Evolutionary conservation across 2,329 filamentous ascomycete species (phyloP), one percentile per base, ranked within the genome.

Genomic region (Ceratocystis papillata): DNA sequence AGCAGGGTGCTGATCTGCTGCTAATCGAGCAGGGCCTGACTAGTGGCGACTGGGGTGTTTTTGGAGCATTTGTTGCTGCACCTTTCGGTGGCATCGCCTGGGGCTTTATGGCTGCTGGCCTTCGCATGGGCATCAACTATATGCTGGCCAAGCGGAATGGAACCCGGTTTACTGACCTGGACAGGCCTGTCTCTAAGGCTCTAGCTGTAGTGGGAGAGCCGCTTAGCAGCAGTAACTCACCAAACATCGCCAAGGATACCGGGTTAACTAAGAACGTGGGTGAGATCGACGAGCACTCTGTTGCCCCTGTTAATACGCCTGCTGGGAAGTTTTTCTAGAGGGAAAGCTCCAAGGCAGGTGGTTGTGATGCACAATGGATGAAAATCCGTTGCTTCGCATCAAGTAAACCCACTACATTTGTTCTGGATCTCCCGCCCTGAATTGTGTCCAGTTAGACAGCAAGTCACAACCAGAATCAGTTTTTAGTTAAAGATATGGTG

Each of bases 51-150:
- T 94, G 90, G 90, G 87, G 84, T 69, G 87, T 83, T 1, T 94
- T 94, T 74, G 89, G 89, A 71, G 88, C 89, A 3, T 94, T 93
- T 71, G 86, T 93, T 3, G 88, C 87, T 8, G 89, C 89, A 0
- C 89, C 89, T 0, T 76, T 92, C 1, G 89, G 89, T 1, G 87
- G 87, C 25, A 72, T 93, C 20, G 75, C 92, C 44, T 92, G 87
- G 82, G 87, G 84, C 0, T 80, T 85, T 53, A 81, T 78, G 1
- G 87, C 87, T 4, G 80, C 88, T 45, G 79, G 71, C 15, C 71
- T 85, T 53, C 81, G 89, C 33, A 74, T 92, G 50, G 73, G 75
- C 0, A 81, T 82, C 63, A 83, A 85, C 70, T 90, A 79, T 71
- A 67, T 79, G 30, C 70, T 77, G 69, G 83, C 87, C 10, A 87